Evolutionary conservation across 176 grass and related monocot genomes (phyloP).

Genomic region (Themeda triandra): DNA sequence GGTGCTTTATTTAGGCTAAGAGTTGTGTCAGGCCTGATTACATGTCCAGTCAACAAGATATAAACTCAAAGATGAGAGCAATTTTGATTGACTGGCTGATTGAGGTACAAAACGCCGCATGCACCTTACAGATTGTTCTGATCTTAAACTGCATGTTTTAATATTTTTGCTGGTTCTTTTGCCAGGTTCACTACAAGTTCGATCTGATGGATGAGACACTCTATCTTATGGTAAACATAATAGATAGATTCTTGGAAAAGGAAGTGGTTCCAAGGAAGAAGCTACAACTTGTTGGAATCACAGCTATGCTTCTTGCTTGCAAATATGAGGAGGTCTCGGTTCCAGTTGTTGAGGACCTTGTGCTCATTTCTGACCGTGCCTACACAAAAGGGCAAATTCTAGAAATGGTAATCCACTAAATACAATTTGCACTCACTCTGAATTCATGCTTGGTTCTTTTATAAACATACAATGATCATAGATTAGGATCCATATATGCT

Average conservation of each 20-base stretch:
- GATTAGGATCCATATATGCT: neutral
- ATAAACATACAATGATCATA: conserved; percentile 17
- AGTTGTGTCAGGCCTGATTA: conserved; percentile 67
- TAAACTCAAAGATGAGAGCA: conserved; percentile 90
- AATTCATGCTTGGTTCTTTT: neutral
- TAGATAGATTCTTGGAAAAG: conserved; percentile 87
- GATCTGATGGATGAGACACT: conserved; percentile 91
- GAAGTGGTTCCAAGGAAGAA: conserved; percentile 74
- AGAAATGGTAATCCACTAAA: conserved; percentile 68
- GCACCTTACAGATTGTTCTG: neutral
- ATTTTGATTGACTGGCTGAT: conserved; percentile 90
- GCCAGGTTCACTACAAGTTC: conserved; percentile 92
- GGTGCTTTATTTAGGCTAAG: conserved; percentile 39
- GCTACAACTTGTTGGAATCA: conserved; percentile 84
- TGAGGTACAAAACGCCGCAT: conserved; percentile 53
- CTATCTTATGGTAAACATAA: conserved; percentile 88
- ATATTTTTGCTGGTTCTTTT: conserved; percentile 17
- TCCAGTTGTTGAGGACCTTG: conserved; percentile 80
- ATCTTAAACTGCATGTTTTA: neutral
- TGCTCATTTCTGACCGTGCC: conserved; percentile 68
- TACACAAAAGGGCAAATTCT: conserved; percentile 74
- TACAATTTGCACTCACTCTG: neutral
- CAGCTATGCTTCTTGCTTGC: conserved; percentile 89
- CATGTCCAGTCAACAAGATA: conserved; percentile 77
- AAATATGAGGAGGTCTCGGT: conserved; percentile 96